Evolutionary conservation across 2,329 filamentous ascomycete species (phyloP).

Genomic region (Hymenoscyphus repandus): DNA sequence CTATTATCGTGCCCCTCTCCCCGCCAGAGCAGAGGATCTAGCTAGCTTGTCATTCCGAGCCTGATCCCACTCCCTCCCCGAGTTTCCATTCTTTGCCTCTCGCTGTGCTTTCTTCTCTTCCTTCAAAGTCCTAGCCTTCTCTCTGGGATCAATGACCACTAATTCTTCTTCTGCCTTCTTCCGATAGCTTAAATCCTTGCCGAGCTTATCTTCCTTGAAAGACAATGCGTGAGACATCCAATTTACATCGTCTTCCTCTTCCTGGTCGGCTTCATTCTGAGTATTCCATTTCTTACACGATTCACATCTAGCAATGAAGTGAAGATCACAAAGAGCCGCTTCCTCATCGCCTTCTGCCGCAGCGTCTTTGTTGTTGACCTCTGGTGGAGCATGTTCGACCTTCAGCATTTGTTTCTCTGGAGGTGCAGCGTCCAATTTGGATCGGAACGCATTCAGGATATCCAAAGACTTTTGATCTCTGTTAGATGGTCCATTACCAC

Average conservation of each 20-base stretch:
- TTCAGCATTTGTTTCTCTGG: slow-evolving; percentile 35
- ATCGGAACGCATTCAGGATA: slow-evolving; percentile 73
- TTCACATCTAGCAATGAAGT: slow-evolving; percentile 94
- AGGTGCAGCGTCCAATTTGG: slow-evolving; percentile 59
- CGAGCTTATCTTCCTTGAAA: slow-evolving; percentile 84
- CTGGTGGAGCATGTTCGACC: slow-evolving; percentile 18
- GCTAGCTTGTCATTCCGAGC: slow-evolving; percentile 53
- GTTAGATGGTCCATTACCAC: slow-evolving; percentile 44
- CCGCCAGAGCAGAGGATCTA: slow-evolving; percentile 46
- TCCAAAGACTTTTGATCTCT: slow-evolving; percentile 63
- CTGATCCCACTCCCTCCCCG: slow-evolving; percentile 55
- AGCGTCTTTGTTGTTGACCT: slow-evolving; percentile 25
- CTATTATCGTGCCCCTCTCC: slow-evolving; percentile 48
- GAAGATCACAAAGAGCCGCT: slow-evolving; percentile 77
- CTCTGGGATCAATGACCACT: slow-evolving; percentile 86
- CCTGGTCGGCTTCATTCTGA: slow-evolving; percentile 42
- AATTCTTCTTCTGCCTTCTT: slow-evolving; percentile 87
- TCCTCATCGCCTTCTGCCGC: slow-evolving; percentile 55
- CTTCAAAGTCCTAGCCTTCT: slow-evolving; percentile 69
- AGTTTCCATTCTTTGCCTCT: slow-evolving; percentile 44
- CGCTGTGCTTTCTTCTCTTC: slow-evolving; percentile 57
- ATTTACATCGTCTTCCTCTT: slow-evolving; percentile 56
- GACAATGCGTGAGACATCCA: slow-evolving; percentile 86
- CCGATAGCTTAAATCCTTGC: slow-evolving; percentile 86
- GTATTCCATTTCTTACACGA: slow-evolving; percentile 81